These are phyloP conservation scores for Ensete glaucum DNA, from an alignment of 176 grass and related monocot species.

Conservation along the genomic window DNA sequence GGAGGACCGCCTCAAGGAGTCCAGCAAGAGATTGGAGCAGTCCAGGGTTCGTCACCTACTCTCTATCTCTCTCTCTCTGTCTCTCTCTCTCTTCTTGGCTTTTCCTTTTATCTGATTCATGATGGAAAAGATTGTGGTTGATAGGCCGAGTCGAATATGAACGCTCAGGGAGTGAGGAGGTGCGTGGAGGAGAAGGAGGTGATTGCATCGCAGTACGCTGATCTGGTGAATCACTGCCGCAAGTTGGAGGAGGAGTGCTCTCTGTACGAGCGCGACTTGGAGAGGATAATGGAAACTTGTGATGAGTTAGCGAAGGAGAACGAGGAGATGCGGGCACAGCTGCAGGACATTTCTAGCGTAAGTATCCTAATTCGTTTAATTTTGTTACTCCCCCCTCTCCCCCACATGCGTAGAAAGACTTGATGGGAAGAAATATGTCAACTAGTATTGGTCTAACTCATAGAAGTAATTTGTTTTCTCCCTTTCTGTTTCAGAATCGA, in stretches of 20 bases:
- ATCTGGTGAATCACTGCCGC: slow-evolving; percentile 33
- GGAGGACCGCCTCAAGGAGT: slow-evolving; percentile 51
- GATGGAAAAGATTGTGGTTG: neutral
- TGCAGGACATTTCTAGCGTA: slow-evolving; percentile 28
- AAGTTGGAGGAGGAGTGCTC: slow-evolving; percentile 64
- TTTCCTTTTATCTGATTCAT: neutral
- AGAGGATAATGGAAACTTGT: slow-evolving; percentile 70
- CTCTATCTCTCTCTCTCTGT: neutral
- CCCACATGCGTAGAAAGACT: no score
- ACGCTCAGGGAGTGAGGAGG: slow-evolving; percentile 54
- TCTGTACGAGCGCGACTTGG: slow-evolving; percentile 80
- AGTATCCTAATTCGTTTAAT: neutral
- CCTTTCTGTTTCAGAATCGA: no score
- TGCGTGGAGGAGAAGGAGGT: slow-evolving; percentile 77
- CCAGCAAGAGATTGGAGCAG: slow-evolving; percentile 36
- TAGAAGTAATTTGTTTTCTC: no score
- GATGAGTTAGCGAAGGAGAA: slow-evolving; percentile 73
- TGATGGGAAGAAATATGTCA: no score
- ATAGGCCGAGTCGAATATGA: slow-evolving; percentile 65
- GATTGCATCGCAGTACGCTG: slow-evolving; percentile 23
- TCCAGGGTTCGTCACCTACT: slow-evolving; percentile 21
- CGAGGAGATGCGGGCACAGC: slow-evolving; percentile 36
- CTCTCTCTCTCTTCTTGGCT: no score
- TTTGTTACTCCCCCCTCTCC: no score
- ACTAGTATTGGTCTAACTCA: no score